Percentiles rank a stretch among this genome's conserved stretches.
Evolutionary conservation across 1,284 basidiomycete species (phyloP).

Genomic region (Papiliotrema nemorosa): DNA sequence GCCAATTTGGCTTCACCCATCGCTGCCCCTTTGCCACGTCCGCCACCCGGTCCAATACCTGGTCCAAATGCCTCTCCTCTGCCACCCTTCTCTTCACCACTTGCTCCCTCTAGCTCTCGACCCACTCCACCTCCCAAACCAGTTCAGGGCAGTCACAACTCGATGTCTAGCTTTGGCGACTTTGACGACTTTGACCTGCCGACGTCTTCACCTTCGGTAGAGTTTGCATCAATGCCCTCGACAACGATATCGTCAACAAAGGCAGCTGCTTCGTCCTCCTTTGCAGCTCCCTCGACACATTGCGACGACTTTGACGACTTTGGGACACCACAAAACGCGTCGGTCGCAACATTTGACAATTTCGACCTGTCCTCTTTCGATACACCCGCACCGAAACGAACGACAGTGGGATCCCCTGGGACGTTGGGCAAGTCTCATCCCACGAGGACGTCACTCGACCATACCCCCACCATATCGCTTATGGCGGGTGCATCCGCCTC

Average conservation of each 20-base stretch:
- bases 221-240: not conserved
- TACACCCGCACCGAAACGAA: not conserved
- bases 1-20: not conserved
- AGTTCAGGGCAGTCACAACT: not conserved
- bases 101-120: not conserved
- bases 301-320: conserved; percentile 20
- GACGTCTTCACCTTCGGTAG: not conserved
- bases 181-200: not conserved
- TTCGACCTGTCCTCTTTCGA: not conserved
- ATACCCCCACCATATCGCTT: conserved; percentile 26
- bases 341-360: conserved; percentile 2
- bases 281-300: conserved; percentile 5
- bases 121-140: not conserved
- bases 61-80: not conserved
- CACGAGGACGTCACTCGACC: conserved; percentile 17
- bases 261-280: not conserved
- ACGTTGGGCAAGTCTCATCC: not conserved
- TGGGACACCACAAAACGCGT: conserved; percentile 3
- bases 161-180: not conserved
- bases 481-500: conserved; percentile 18
- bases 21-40: not conserved
- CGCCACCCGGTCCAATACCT: not conserved
- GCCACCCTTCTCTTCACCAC: not conserved
- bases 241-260: not conserved
- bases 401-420: not conserved